Evolutionary conservation across 164 flowering plant genomes (phyloP).

Genomic region (Buxus sempervirens): DNA sequence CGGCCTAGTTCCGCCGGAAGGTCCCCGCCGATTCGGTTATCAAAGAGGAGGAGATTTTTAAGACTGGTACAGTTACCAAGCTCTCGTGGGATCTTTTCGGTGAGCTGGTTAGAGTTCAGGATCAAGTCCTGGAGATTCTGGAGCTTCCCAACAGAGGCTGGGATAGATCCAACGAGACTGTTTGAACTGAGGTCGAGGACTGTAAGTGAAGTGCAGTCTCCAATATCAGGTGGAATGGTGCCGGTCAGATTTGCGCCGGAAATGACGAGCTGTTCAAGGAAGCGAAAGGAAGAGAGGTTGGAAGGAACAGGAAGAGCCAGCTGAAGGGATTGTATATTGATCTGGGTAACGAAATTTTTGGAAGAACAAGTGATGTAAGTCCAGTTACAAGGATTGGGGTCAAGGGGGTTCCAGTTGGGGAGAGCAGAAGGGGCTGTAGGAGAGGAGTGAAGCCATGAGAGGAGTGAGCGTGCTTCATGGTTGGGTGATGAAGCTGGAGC

Average conservation of each 20-base stretch:
- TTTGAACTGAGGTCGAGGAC: slow-evolving; percentile 67
- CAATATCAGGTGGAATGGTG: slow-evolving; percentile 53
- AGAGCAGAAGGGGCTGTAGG: slow-evolving; percentile 21
- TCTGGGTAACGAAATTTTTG: slow-evolving; percentile 34
- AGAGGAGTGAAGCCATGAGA: slow-evolving; percentile 48
- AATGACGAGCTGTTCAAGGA: slow-evolving; percentile 51
- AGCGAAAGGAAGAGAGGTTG: slow-evolving; percentile 41
- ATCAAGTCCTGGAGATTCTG: slow-evolving; percentile 45
- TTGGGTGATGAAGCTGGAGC: slow-evolving; percentile 15
- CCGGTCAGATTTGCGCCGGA: slow-evolving; percentile 85
- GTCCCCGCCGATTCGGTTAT: slow-evolving; percentile 51
- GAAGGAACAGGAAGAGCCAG: slow-evolving; percentile 44
- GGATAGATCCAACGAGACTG: slow-evolving; percentile 57
- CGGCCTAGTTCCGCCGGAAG: slow-evolving; percentile 58
- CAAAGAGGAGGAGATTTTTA: slow-evolving; percentile 48
- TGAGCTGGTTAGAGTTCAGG: slow-evolving; percentile 70
- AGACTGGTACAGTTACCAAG: slow-evolving; percentile 46
- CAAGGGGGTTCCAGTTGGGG: slow-evolving; percentile 39
- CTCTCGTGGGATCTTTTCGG: slow-evolving; percentile 69
- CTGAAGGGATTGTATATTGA: slow-evolving; percentile 43
- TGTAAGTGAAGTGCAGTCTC: slow-evolving; percentile 35
- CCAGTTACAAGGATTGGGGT: slow-evolving; percentile 64
- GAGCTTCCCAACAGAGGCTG: slow-evolving; percentile 55
- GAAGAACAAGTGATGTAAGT: slow-evolving; percentile 43
- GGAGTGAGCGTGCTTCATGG: slow-evolving; percentile 37